Evolutionary conservation across 768 basidiomycete species (phyloP), one percentile per base, ranked within the genome.

Genomic region (Flagelloscypha sp.): DNA sequence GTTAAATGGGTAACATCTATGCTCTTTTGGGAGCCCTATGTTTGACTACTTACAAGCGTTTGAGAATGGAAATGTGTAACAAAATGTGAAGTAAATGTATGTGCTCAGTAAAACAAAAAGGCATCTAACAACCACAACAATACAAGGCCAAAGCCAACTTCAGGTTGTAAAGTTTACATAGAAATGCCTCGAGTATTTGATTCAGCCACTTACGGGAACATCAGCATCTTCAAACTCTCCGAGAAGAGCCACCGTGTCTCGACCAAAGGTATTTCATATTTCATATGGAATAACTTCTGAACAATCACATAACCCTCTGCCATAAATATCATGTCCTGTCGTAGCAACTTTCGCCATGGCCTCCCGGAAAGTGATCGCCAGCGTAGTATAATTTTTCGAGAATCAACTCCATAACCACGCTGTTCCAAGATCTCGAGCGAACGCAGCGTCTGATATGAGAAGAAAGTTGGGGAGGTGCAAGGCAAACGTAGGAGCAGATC

Each of bases 351-450:
- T 31, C 12, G 17, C 30, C 30, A 31, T 31, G 8, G 30, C 30
- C 12, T 31, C 17, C 9, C 30, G 30, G 17, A 31, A 31, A 8
- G 30, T 18, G 15, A 9, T 13, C 25, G 13, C 25, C 25, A 27
- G 9, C 9, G 25, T 13, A 13, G 9, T 9, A 27, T 9, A 27
- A 27, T 32, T 17, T 11, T 32, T 17, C 11, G 30, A n/a, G n/a
- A 35, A 48, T 10, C 34, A 38, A 24, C 41, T 43, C 48, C 45
- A 48, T 3, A 21, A 15, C 36, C 48, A 42, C 19, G 46, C 43
- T 21, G 41, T 37, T 23, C 23, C 19, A 11, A 36, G 15, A 25
- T 44, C 44, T 6, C 41, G 49, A 20, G 44, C 46, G 12, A 44
- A 18, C 15, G 40, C 41, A 16, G 37, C 27, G 36, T 51, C 46